A percentile compares a stretch with the other conserved stretches of the same genome.
Conservation (phyloP, 345 rosid genomes). For the Erucastrum elatum region DNA sequence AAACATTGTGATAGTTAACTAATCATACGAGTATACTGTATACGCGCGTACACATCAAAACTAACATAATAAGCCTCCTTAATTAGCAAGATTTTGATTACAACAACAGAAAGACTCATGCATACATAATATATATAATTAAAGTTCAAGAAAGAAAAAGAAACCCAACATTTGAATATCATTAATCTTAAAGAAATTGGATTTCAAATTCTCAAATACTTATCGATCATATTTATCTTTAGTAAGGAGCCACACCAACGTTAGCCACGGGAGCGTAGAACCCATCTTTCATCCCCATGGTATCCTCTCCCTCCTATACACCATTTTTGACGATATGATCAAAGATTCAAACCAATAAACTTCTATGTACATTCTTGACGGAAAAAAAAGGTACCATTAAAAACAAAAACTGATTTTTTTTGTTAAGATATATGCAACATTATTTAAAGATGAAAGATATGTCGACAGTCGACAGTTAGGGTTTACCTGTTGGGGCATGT, state of each 20-base stretch:
- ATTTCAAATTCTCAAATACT: constrained; percentile 12
- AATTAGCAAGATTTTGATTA: constrained; percentile 39
- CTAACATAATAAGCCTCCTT: constrained; percentile 19
- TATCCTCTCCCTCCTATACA: constrained; percentile 77
- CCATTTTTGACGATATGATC: constrained; percentile 1
- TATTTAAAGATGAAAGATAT: constrained; percentile 5
- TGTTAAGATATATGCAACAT: background rate
- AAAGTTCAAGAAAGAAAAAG: constrained; percentile 29
- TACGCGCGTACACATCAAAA: background rate
- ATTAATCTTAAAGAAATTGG: constrained; percentile 11
- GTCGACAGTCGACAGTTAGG: constrained; percentile 41
- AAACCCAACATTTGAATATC: constrained; percentile 24
- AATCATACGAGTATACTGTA: background rate
- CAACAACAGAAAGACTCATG: constrained; percentile 31
- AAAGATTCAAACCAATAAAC: background rate
- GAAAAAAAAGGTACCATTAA: background rate
- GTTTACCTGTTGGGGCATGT: constrained; percentile 74
- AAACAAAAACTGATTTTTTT: background rate
- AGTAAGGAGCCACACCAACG: constrained; percentile 72
- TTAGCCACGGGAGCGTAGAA: constrained; percentile 68
- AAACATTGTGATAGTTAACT: background rate
- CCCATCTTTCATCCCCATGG: constrained; percentile 73
- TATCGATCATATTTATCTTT: constrained; percentile 22
- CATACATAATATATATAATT: constrained; percentile 20
- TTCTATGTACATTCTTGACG: background rate